Base-by-base conservation (phyloP, 371 early-diverging fungal genomes). In the Neoconidiobolus thromboides region DNA sequence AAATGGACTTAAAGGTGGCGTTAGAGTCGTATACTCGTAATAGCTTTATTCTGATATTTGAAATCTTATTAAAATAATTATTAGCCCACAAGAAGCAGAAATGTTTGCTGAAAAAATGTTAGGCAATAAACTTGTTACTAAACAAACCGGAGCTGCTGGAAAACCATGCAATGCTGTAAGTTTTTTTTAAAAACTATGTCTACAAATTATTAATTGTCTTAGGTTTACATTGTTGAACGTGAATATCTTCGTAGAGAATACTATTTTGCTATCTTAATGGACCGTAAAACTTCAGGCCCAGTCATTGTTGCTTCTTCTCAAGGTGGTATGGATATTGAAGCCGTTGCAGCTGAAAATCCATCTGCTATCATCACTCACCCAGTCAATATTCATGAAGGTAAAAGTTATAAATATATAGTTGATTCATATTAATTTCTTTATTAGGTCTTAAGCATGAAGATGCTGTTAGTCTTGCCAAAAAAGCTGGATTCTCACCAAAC, bases 241-340 rank as follows among this genome's bases (percentile, higher is more conserved):
- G 81, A 91, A 69, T 91, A 89, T 67, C 86, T 91, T 66, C 89
- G 91, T 62, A 85, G 86, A 63, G 96, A 96, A 76, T 95, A 86
- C 80, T 96, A 97, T 81, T 95, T 97, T 79, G 96, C 98, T 55
- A 91, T 97, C 68, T 74, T 95, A 63, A 85, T 91, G 88, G 98
- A 96, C 75, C 92, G 98, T 66, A 80, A 81, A 69, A 80, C 91
- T 60, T 80, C 85, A 71, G 96, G 96, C 58, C 94, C 95, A 43
- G 93, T 93, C 61, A 71, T 97, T 66, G 90, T 97, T 43, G 94
- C 91, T 60, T 91, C 92, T 56, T 83, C 88, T 55, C 89, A 94
- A 77, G 98, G 96, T 68, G 98, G 98, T 68, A 87, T 97, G 69
- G 95, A 97, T 69, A 96, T 97, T 67, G 96, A 97, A 74, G 73